These are phyloP conservation scores for Effrenium voratum DNA, from an alignment of 73 alveolate genomes.

Conservation along the genomic window DNA sequence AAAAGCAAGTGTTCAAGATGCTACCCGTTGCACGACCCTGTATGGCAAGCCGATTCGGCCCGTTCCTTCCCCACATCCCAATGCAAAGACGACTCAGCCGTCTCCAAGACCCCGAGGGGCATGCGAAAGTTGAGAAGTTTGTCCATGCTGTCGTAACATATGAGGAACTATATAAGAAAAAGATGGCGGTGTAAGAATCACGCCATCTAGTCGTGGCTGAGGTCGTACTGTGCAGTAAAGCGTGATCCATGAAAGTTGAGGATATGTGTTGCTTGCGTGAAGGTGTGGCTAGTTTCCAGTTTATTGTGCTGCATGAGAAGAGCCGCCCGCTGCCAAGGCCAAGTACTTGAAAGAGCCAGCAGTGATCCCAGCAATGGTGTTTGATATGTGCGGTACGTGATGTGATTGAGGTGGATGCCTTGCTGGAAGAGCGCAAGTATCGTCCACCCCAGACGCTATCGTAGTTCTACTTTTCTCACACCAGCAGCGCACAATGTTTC, in stretches of 20 bases:
- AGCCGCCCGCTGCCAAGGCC: not conserved
- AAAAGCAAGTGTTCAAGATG: conserved; percentile 31
- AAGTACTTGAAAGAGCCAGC: conserved; percentile 68
- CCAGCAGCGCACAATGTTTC: too few species aligned
- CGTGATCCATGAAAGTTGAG: not conserved
- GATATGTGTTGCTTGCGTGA: not conserved
- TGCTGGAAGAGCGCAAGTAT: conserved; percentile 38
- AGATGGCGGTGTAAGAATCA: too few species aligned
- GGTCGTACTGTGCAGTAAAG: not conserved
- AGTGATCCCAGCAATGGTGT: not conserved
- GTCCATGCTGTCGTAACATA: too few species aligned
- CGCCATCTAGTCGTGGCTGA: too few species aligned
- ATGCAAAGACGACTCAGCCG: too few species aligned
- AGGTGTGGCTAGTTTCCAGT: not conserved
- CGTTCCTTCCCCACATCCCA: too few species aligned
- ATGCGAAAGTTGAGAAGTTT: too few species aligned
- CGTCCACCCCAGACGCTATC: conserved; percentile 58
- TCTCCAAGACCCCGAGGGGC: too few species aligned
- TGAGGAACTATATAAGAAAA: too few species aligned
- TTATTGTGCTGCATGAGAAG: not conserved
- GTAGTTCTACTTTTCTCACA: too few species aligned
- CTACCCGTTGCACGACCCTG: too few species aligned
- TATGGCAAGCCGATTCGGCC: too few species aligned
- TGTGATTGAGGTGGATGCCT: conserved; percentile 54
- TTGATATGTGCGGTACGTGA: not conserved